phyloP scores from a whole-genome alignment of 169 alveolate genomes.

The Nephromyces sp. region DNA sequence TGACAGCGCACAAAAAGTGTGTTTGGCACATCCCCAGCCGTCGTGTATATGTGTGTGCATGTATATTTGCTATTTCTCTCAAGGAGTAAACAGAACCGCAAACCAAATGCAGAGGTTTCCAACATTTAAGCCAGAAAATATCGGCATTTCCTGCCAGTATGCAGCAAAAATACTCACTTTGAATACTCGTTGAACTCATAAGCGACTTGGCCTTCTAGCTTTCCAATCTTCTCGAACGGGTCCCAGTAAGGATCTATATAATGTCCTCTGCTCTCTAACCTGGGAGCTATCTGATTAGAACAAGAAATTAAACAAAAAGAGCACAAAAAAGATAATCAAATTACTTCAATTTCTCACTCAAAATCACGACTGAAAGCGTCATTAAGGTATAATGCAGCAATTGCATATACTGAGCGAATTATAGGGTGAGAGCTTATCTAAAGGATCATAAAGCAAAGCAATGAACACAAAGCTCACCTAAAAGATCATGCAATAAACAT shows the following conservation, averaged over 20 bases:
- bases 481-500: too few relatives aligned
- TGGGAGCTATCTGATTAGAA: background rate
- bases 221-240: conserved; percentile 54
- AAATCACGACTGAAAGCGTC: too few relatives aligned
- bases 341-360: too few relatives aligned
- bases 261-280: background rate
- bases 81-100: background rate
- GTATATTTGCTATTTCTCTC: background rate
- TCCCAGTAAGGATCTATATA: conserved; percentile 67
- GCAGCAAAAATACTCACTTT: too few relatives aligned
- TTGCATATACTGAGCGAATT: too few relatives aligned
- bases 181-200: conserved; percentile 58
- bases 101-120: background rate
- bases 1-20: background rate
- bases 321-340: too few relatives aligned
- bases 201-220: conserved; percentile 49
- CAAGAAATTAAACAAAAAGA: background rate
- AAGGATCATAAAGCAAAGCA: too few relatives aligned
- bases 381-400: too few relatives aligned
- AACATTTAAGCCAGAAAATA: background rate
- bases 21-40: background rate
- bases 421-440: too few relatives aligned
- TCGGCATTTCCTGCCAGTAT: background rate
- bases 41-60: background rate
- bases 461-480: too few relatives aligned